Conservation (phyloP, 805 yeast species). For the Lachancea meyersii region DNA sequence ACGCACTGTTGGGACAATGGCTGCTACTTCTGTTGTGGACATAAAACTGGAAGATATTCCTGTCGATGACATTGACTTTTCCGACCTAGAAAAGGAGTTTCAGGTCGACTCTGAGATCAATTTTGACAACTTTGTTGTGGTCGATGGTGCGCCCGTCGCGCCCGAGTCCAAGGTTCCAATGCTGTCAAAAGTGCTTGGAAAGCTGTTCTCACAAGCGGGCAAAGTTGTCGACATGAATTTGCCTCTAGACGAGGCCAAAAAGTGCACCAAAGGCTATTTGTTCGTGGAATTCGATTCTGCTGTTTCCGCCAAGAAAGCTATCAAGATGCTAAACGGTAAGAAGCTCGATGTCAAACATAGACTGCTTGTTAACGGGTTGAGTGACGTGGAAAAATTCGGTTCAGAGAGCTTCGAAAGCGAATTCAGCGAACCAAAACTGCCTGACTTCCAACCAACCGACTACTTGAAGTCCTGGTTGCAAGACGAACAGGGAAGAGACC, state of each 20-base stretch:
- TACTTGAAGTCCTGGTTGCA: constrained; percentile 87
- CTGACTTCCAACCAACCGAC: constrained; percentile 69
- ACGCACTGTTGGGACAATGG: constrained; percentile 18
- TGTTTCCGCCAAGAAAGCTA: constrained; percentile 68
- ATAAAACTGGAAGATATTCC: constrained; percentile 42
- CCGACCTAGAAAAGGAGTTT: constrained; percentile 78
- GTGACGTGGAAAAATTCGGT: constrained; percentile 77
- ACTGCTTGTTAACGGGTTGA: constrained; percentile 71
- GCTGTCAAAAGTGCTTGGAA: constrained; percentile 76
- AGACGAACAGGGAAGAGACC: constrained; percentile 86
- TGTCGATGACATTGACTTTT: constrained; percentile 67
- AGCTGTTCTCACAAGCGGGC: constrained; percentile 73
- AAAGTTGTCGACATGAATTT: constrained; percentile 69
- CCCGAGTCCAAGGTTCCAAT: constrained; percentile 84
- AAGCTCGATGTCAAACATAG: constrained; percentile 92
- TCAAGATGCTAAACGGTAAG: constrained; percentile 76
- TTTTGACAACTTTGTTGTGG: constrained; percentile 72
- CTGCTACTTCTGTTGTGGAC: constrained; percentile 25
- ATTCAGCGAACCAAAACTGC: constrained; percentile 65
- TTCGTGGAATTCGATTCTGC: constrained; percentile 74
- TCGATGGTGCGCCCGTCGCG: constrained; percentile 94
- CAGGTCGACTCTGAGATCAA: constrained; percentile 49
- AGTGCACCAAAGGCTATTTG: constrained; percentile 77
- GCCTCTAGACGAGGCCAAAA: constrained; percentile 64
- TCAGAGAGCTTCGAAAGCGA: constrained; percentile 54